These are phyloP conservation scores for Phytopythium cucurbitacearum DNA, from an alignment of 352 stramenopile species.

Conservation along the genomic window DNA sequence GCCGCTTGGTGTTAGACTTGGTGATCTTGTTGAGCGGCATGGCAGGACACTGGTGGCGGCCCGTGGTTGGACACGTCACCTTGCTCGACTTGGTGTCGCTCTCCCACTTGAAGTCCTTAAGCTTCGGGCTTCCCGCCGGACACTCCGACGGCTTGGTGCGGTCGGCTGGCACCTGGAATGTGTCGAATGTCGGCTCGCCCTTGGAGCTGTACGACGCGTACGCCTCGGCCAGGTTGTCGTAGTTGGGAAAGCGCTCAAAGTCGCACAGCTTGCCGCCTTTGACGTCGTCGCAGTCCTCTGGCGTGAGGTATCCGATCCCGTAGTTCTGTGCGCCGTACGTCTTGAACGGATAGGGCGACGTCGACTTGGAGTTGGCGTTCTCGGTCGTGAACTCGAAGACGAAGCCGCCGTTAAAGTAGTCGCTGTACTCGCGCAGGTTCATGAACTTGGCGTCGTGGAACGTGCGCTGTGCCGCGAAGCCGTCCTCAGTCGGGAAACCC, in stretches of 20 bases:
- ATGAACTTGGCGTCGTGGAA: constrained; percentile 70
- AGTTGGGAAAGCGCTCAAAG: constrained; percentile 65
- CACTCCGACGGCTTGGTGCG: constrained; percentile 15
- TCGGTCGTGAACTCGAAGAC: constrained; percentile 82
- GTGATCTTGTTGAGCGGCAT: constrained; percentile 7
- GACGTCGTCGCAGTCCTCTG: constrained; percentile 50
- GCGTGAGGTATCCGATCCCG: constrained; percentile 67
- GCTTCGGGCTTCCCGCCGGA: constrained; percentile 8
- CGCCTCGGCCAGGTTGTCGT: constrained; percentile 39
- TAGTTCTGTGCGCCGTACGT: constrained; percentile 68
- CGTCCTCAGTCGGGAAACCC: constrained; percentile 38
- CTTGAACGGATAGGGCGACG: constrained; percentile 61
- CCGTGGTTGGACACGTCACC: constrained; percentile 18
- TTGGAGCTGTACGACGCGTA: constrained; percentile 34
- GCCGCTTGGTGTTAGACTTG: no score
- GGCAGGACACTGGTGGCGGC: constrained; percentile 30
- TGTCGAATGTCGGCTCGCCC: constrained; percentile 23
- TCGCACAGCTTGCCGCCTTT: constrained; percentile 36
- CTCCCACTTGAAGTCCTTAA: constrained; percentile 18
- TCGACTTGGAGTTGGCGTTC: constrained; percentile 59
- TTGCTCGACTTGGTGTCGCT: constrained; percentile 9
- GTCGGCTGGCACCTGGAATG: constrained; percentile 17
- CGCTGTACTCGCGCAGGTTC: constrained; percentile 36
- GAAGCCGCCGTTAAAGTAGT: constrained; percentile 67
- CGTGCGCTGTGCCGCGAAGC: constrained; percentile 69